Conservation (phyloP, 2,329 filamentous ascomycete species). For the Beauveria bassiana region DNA sequence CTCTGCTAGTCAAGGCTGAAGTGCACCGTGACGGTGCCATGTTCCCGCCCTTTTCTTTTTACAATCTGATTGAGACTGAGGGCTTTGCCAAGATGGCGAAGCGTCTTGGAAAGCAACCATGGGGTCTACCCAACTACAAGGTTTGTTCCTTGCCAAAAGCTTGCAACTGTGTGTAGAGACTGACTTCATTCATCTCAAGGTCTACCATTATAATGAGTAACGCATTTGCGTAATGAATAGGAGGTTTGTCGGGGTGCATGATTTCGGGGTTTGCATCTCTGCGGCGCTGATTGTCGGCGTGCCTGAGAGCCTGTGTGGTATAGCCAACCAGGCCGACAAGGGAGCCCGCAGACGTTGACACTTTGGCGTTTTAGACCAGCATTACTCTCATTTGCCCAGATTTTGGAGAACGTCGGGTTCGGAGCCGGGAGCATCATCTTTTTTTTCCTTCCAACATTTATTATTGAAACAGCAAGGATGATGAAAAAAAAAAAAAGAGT, state of each 20-base stretch:
- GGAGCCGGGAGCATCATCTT: background rate
- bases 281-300: background rate
- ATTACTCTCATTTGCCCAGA: background rate
- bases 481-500: background rate
- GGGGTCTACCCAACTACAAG: slow-evolving; percentile 93
- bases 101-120: slow-evolving; percentile 75
- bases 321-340: background rate
- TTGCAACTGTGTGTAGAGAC: background rate
- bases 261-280: slow-evolving; percentile 2
- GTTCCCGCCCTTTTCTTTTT: slow-evolving; percentile 96
- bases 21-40: slow-evolving; percentile 96
- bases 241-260: slow-evolving; percentile 2
- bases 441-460: background rate
- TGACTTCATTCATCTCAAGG: slow-evolving; percentile 13
- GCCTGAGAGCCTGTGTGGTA: background rate
- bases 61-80: slow-evolving; percentile 95
- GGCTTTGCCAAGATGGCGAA: slow-evolving; percentile 97
- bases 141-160: slow-evolving; percentile 44
- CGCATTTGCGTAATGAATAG: slow-evolving; percentile 10
- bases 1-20: slow-evolving; percentile 88
- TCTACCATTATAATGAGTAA: slow-evolving; percentile 12
- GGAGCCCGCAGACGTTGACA: background rate
- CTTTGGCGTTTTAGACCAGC: slow-evolving; percentile 4
- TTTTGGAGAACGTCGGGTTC: background rate
- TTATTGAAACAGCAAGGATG: background rate